These are phyloP conservation scores for Sextonia rubra DNA, from an alignment of 164 flowering plant species.

Conservation along the genomic window DNA sequence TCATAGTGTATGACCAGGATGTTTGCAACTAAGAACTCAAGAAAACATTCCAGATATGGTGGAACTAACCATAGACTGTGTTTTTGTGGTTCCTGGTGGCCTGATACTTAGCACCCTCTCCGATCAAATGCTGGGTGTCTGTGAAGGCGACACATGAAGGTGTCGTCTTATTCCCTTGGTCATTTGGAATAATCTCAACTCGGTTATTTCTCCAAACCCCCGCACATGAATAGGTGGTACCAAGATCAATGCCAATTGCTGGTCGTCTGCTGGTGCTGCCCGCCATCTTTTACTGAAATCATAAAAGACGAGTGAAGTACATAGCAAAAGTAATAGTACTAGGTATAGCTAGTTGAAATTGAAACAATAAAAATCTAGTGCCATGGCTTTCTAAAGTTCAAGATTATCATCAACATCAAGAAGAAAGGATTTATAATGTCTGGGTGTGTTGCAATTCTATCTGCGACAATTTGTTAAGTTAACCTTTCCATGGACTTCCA, in stretches of 20 bases:
- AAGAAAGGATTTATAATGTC: no score
- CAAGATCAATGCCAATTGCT: slow-evolving; percentile 45
- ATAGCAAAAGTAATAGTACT: no score
- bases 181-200: slow-evolving; percentile 47
- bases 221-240: slow-evolving; percentile 48
- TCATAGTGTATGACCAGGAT: no score
- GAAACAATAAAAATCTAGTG: no score
- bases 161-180: slow-evolving; percentile 49
- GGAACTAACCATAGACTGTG: slow-evolving; percentile 25
- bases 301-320: no score
- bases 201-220: slow-evolving; percentile 44
- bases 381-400: no score
- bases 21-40: no score
- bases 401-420: no score
- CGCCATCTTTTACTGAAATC: not conserved
- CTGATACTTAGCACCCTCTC: slow-evolving; percentile 51
- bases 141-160: slow-evolving; percentile 32
- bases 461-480: no score
- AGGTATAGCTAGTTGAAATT: no score
- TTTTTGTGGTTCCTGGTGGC: slow-evolving; percentile 39
- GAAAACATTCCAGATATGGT: slow-evolving; percentile 21
- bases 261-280: slow-evolving; percentile 10
- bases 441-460: no score
- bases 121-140: slow-evolving; percentile 37
- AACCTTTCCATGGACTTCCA: no score